Conservation (phyloP, 1,139 yeast species). For the Yamadazyma triangularis region DNA sequence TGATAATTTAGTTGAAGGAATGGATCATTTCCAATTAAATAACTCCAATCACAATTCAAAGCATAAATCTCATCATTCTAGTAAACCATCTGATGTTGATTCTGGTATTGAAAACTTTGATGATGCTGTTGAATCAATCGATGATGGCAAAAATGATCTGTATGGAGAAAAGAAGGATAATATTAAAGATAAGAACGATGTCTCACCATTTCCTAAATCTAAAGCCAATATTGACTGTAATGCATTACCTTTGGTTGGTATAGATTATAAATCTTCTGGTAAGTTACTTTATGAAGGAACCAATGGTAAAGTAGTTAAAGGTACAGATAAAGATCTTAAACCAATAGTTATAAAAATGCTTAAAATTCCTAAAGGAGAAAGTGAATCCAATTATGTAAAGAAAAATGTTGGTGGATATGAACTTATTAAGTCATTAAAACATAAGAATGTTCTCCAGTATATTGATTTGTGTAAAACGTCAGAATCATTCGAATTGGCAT, state of each 20-base stretch:
- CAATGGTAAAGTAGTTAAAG: conserved; percentile 37
- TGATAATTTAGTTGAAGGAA: neutral
- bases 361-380: conserved; percentile 14
- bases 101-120: neutral
- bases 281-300: conserved; percentile 42
- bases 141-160: neutral
- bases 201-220: too few species aligned
- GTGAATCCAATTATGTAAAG: conserved; percentile 9
- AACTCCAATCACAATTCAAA: too few species aligned
- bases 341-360: conserved; percentile 30
- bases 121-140: neutral
- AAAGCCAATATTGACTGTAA: too few species aligned
- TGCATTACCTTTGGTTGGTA: neutral
- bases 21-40: neutral
- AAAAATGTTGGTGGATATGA: conserved; percentile 29
- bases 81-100: too few species aligned
- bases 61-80: too few species aligned
- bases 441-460: conserved; percentile 28
- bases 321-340: conserved; percentile 17
- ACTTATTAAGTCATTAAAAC: conserved; percentile 22
- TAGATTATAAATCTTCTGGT: conserved; percentile 8
- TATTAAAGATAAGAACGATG: too few species aligned
- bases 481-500: conserved; percentile 17
- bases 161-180: too few species aligned
- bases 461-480: conserved; percentile 17